These are phyloP conservation scores for Globisporangium yorkense DNA, from an alignment of 352 stramenopile genomes.

Conservation along the genomic window DNA sequence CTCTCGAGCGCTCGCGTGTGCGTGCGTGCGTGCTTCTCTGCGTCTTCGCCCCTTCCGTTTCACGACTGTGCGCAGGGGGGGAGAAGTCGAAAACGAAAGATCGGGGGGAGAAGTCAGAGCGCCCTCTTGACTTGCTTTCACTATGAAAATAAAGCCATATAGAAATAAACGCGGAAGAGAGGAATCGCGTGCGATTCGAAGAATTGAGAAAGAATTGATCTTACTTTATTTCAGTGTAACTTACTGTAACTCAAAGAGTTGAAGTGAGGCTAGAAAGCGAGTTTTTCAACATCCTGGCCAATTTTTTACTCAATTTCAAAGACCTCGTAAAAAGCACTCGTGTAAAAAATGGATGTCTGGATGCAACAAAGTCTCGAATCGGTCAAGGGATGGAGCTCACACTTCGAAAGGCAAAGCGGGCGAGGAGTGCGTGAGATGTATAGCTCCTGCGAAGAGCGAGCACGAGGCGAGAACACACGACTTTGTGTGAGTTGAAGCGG, in stretches of 20 bases:
- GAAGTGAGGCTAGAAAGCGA: neutral
- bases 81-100: neutral
- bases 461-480: neutral
- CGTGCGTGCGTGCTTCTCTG: constrained; percentile 5
- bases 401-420: too few relatives aligned
- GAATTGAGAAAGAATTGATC: too few relatives aligned
- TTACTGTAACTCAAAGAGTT: neutral
- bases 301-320: too few relatives aligned
- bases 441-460: neutral
- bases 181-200: neutral
- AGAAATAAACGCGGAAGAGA: too few relatives aligned
- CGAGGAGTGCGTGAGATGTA: too few relatives aligned
- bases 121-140: neutral
- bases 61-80: constrained; percentile 47
- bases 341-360: too few relatives aligned
- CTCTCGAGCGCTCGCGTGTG: neutral
- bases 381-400: too few relatives aligned
- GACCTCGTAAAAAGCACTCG: too few relatives aligned
- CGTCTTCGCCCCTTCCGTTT: constrained; percentile 60
- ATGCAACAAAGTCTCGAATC: too few relatives aligned
- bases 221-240: too few relatives aligned
- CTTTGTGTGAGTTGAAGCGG: too few relatives aligned
- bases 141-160: neutral
- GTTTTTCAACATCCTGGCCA: too few relatives aligned
- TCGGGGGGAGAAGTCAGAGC: neutral